Evolutionary conservation across 805 yeast species (phyloP), one percentile per base, ranked within the genome.

Genomic region (Wickerhamiella qilinensis): DNA sequence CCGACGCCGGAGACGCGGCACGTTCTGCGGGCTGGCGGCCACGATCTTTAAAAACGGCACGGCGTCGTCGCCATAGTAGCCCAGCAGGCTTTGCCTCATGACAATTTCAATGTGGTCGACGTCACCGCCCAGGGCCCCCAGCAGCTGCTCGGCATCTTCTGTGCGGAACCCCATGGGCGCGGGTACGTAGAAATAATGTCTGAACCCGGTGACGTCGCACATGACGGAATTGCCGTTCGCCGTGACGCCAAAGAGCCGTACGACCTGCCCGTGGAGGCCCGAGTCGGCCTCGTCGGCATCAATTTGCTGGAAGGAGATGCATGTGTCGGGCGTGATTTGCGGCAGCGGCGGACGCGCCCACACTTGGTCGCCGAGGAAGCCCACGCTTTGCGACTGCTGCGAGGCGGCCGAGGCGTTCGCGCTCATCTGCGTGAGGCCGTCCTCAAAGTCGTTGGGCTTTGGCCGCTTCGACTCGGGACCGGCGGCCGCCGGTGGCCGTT

Each of bases 171-270:
- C 84, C 32, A 69, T 63, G 2, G 98, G 98, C 9, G 83, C 86
- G 0, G 96, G 94, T 11, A 82, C 93, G 49, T 83, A 91, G 43
- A 91, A 69, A 56, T 91, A 91, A 55, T 93, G 98, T 39, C 71
- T 55, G 54, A 93, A 91, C 5, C 93, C 94, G 2, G 78, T 71
- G 14, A 91, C 91, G 48, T 80, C 84, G 61, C 97, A 86, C 46
- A 86, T 65, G 17, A 91, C 82, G 0, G 96, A 81, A 52, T 84
- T 64, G 3, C 99, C 99, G 40, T 73, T 77, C 18, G 52, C 71
- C 1, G 97, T 85, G 30, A 93, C 85, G 41, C 99, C 99, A 57
- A 86, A 91, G 52, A 93, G 78, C 39, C 95, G 69, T 1, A 86
- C 81, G 3, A 53, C 54, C 25, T 28, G 15, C 1, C 79, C 70